Conservation (phyloP, 1,139 yeast genomes). For the Debaryomyces fabryi region DNA sequence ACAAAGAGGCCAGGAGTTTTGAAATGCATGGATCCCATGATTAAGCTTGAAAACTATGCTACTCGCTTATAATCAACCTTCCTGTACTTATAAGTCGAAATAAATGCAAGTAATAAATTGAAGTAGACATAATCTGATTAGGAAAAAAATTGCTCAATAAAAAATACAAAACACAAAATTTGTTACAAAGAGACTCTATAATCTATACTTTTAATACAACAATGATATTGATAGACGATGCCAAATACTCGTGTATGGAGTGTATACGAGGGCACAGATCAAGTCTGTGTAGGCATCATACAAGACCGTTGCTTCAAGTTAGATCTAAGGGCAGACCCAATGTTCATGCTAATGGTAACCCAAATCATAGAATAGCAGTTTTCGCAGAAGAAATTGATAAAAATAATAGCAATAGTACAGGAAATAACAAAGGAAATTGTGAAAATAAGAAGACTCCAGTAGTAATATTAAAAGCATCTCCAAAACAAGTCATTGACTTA, state of each 20-base stretch:
- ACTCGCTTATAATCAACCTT: not conserved
- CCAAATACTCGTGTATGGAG: constrained; percentile 85
- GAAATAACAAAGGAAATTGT: constrained; percentile 14
- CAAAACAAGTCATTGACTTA: constrained; percentile 54
- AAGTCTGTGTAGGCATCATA: constrained; percentile 79
- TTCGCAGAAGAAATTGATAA: constrained; percentile 48
- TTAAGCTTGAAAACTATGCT: not conserved
- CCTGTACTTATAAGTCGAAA: not conserved
- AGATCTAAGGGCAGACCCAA: constrained; percentile 84
- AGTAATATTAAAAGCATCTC: constrained; percentile 48
- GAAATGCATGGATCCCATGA: too few relatives aligned
- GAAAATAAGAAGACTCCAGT: constrained; percentile 31
- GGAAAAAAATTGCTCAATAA: constrained; percentile 7
- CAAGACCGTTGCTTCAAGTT: constrained; percentile 82
- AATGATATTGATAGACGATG: constrained; percentile 86
- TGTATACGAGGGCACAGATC: constrained; percentile 95
- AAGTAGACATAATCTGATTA: not conserved
- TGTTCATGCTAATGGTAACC: constrained; percentile 47
- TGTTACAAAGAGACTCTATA: not conserved
- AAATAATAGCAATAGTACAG: constrained; percentile 15
- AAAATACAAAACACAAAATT: not conserved
- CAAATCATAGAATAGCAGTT: constrained; percentile 59
- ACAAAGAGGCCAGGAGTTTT: not conserved
- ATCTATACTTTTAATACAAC: not conserved
- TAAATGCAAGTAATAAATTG: not conserved